These are phyloP conservation scores for Aspergillus eucalypticola DNA, from an alignment of 2,329 filamentous ascomycete species.

Conservation along the genomic window DNA sequence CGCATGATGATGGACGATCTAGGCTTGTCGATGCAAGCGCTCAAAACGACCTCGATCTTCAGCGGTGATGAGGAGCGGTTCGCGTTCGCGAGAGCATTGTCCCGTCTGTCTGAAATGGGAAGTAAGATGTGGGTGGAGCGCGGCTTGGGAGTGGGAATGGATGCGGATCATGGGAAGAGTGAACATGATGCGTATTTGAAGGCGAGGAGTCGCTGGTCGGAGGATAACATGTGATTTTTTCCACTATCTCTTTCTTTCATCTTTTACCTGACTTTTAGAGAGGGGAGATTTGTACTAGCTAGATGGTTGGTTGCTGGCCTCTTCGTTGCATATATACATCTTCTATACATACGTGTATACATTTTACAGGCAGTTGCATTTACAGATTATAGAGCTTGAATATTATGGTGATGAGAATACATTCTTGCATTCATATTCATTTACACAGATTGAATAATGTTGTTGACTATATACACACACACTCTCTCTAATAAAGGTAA, in stretches of 20 bases:
- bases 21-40: constrained; percentile 76
- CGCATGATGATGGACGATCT: constrained; percentile 83
- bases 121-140: constrained; percentile 93
- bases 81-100: constrained; percentile 87
- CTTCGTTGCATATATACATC: constrained; percentile 9
- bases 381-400: too few relatives aligned
- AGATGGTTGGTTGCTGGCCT: background rate
- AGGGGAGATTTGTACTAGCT: too few relatives aligned
- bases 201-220: constrained; percentile 51
- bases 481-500: too few relatives aligned
- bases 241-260: too few relatives aligned
- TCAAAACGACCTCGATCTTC: constrained; percentile 86
- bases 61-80: constrained; percentile 95
- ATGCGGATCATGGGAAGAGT: constrained; percentile 44
- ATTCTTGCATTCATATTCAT: too few relatives aligned
- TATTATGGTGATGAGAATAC: too few relatives aligned
- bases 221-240: constrained; percentile 47
- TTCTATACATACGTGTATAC: background rate
- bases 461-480: too few relatives aligned
- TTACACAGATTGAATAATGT: too few relatives aligned
- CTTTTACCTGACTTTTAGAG: background rate
- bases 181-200: constrained; percentile 52
- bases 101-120: constrained; percentile 86
- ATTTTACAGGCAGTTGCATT: background rate
- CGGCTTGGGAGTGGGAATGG: constrained; percentile 56